Evolutionary conservation across 2,329 filamentous ascomycete species (phyloP).

Genomic region (Sporothrix schenckii): DNA sequence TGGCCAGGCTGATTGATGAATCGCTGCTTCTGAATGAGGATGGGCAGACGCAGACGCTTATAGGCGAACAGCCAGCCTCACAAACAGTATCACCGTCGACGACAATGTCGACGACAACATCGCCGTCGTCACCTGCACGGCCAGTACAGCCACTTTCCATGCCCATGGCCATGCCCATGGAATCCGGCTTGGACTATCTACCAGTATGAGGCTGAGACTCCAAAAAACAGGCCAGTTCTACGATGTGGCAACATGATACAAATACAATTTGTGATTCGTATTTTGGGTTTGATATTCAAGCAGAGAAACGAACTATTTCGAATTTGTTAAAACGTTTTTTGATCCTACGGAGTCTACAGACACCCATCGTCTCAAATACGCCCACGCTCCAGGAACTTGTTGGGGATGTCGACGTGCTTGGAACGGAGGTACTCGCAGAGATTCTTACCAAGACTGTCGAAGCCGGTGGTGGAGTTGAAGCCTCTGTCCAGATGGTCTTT

Average conservation of each 20-base stretch:
- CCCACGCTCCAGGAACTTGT: constrained; percentile 44
- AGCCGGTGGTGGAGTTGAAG: constrained; percentile 32
- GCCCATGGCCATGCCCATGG: not conserved
- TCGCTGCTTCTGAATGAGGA: not conserved
- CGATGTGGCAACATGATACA: not conserved
- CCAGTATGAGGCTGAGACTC: not conserved
- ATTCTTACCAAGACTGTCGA: constrained; percentile 33
- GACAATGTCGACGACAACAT: not conserved
- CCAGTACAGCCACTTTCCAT: not conserved
- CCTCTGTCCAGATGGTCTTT: constrained; percentile 43
- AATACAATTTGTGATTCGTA: not conserved
- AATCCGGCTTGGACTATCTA: not conserved
- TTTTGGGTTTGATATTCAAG: not conserved
- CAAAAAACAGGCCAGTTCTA: not conserved
- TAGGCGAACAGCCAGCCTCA: not conserved
- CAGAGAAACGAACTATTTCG: not conserved
- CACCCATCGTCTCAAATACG: not conserved
- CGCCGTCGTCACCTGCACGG: not conserved
- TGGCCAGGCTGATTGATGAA: not conserved
- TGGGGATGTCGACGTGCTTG: constrained; percentile 50
- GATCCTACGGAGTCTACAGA: no score
- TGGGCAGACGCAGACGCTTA: not conserved
- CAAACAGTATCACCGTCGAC: not conserved
- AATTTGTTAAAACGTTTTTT: not conserved
- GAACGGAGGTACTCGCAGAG: constrained; percentile 41